A percentile compares a stretch with the other conserved stretches of the same genome.
These are phyloP conservation scores for Falciphora oryzae DNA, from an alignment of 2,329 filamentous ascomycete species.

Conservation along the genomic window DNA sequence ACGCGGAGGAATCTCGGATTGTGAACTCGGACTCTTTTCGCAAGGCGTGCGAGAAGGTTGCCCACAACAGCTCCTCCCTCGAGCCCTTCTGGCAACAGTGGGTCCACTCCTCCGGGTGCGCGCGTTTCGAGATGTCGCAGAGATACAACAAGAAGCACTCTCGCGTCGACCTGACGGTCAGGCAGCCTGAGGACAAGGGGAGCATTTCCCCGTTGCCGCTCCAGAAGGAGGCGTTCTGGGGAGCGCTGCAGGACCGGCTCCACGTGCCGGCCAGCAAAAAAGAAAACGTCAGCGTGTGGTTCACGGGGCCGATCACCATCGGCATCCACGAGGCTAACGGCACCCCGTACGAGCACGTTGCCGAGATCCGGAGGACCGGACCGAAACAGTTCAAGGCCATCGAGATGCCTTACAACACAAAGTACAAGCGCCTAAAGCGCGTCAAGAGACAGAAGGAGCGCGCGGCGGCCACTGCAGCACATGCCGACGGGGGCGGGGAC, in stretches of 20 bases:
- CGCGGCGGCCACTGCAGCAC: constrained; percentile 51
- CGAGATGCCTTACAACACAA: constrained; percentile 97
- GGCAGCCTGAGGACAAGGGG: constrained; percentile 63
- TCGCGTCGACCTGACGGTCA: constrained; percentile 85
- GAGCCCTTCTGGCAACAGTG: constrained; percentile 93
- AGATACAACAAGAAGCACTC: constrained; percentile 97
- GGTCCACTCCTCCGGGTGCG: constrained; percentile 84
- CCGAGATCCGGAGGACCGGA: constrained; percentile 65
- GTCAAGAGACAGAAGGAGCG: constrained; percentile 79
- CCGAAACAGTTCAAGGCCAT: constrained; percentile 9
- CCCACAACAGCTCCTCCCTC: constrained; percentile 58
- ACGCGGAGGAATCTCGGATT: constrained; percentile 45
- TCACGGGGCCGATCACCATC: constrained; percentile 96
- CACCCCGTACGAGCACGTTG: constrained; percentile 95
- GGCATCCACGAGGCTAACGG: constrained; percentile 97
- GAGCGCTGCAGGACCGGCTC: constrained; percentile 70
- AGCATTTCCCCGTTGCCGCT: constrained; percentile 48
- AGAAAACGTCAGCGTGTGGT: constrained; percentile 55
- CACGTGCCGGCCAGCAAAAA: constrained; percentile 63
- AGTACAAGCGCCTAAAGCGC: constrained; percentile 94
- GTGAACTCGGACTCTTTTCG: constrained; percentile 73
- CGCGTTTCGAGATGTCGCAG: constrained; percentile 78
- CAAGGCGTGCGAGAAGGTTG: constrained; percentile 78
- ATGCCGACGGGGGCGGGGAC: constrained; percentile 50
- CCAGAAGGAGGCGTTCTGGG: constrained; percentile 70